Evolutionary conservation across 257 asterid species (phyloP).

Genomic region (Jacaranda mimosifolia): DNA sequence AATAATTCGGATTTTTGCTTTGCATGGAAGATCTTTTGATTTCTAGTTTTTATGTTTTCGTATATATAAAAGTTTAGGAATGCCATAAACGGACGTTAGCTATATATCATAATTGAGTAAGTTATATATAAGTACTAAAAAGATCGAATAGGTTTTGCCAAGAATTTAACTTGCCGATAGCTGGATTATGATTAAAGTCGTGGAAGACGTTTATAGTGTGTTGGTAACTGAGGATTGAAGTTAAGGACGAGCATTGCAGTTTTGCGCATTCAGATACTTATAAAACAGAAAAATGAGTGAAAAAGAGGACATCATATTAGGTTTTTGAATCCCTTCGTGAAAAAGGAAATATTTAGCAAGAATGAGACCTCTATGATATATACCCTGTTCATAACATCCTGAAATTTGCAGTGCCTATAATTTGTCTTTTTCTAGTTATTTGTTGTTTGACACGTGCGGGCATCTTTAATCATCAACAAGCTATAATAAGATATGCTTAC

Average conservation of each 20-base stretch:
- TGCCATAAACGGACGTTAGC: neutral
- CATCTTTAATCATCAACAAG: neutral
- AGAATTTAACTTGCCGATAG: neutral
- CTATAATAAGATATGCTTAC: neutral
- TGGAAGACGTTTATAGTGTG: too few species aligned
- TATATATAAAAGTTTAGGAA: neutral
- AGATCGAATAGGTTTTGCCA: neutral
- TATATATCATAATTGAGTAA: neutral
- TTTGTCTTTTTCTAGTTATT: conserved; percentile 17
- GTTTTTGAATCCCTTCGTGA: neutral
- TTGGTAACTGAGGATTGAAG: neutral
- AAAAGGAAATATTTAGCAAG: neutral
- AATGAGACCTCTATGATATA: neutral
- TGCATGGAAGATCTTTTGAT: neutral
- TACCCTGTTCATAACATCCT: neutral
- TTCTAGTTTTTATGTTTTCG: neutral
- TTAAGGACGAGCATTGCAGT: neutral
- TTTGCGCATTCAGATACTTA: neutral
- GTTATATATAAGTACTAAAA: neutral
- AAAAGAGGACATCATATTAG: neutral
- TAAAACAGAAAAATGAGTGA: neutral
- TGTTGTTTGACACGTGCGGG: neutral
- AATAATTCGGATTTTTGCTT: neutral
- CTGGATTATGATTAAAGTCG: neutral
- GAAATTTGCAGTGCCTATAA: neutral